Evolutionary conservation across 495 filamentous ascomycete species (phyloP).

Genomic region (Podospora pseudocomata): DNA sequence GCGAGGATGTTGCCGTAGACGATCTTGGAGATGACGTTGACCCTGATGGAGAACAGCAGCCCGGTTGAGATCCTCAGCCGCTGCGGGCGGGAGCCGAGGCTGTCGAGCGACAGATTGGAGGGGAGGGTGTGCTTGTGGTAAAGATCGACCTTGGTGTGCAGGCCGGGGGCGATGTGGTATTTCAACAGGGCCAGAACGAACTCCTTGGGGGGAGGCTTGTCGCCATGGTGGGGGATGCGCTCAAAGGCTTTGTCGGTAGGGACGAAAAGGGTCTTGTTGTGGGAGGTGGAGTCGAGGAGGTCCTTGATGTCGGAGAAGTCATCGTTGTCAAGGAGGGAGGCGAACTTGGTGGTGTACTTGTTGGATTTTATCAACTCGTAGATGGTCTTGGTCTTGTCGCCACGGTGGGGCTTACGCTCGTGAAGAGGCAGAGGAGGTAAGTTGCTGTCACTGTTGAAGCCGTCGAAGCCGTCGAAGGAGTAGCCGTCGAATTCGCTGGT

Average conservation of each 20-base stretch:
- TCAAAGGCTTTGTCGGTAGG: constrained; percentile 72
- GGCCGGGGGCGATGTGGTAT: constrained; percentile 67
- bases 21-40: constrained; percentile 73
- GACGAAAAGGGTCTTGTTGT: constrained; percentile 77
- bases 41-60: constrained; percentile 52
- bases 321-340: constrained; percentile 65
- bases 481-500: constrained; percentile 37
- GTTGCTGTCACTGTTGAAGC: constrained; percentile 2
- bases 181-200: constrained; percentile 59
- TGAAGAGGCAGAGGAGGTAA: background rate
- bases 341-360: constrained; percentile 73
- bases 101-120: constrained; percentile 53
- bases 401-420: constrained; percentile 27
- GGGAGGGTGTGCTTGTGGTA: constrained; percentile 63
- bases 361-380: constrained; percentile 70
- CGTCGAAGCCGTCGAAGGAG: background rate
- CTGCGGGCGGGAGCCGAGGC: constrained; percentile 60
- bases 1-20: constrained; percentile 58
- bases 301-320: constrained; percentile 56
- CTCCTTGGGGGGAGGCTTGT: constrained; percentile 53
- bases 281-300: constrained; percentile 62
- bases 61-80: constrained; percentile 50
- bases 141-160: constrained; percentile 57
- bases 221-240: constrained; percentile 57
- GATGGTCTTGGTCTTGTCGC: constrained; percentile 59